These are phyloP conservation scores for Pythium aphanidermatum DNA, from an alignment of 352 stramenopile species.

Conservation along the genomic window DNA sequence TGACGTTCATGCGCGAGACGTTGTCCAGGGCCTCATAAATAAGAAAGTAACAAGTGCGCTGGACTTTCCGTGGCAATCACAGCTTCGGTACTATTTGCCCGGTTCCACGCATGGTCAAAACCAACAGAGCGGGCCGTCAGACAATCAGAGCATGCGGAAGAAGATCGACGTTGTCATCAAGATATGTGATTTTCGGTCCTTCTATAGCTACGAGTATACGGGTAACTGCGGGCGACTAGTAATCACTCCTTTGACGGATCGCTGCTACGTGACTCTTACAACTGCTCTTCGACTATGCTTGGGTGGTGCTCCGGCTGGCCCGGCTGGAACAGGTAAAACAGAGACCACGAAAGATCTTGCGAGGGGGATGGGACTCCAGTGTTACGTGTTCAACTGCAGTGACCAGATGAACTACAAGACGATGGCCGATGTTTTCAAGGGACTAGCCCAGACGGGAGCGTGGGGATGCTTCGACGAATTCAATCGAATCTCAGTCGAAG, in stretches of 20 bases:
- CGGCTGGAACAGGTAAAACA: slow-evolving; percentile 82
- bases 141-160: slow-evolving; percentile 6
- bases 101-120: too few relatives aligned
- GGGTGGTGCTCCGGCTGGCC: slow-evolving; percentile 67
- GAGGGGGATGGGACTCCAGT: slow-evolving; percentile 66
- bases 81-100: slow-evolving; percentile 91
- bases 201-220: slow-evolving; percentile 96
- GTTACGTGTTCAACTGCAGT: slow-evolving; percentile 87
- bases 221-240: slow-evolving; percentile 90
- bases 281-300: slow-evolving; percentile 74
- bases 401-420: slow-evolving; percentile 95
- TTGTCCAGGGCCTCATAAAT: slow-evolving; percentile 89
- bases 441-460: slow-evolving; percentile 91
- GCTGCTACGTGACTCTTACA: slow-evolving; percentile 83
- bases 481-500: slow-evolving; percentile 95
- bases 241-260: slow-evolving; percentile 79
- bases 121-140: too few relatives aligned
- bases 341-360: slow-evolving; percentile 84
- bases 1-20: slow-evolving; percentile 94
- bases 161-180: slow-evolving; percentile 81
- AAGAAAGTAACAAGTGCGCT: slow-evolving; percentile 90
- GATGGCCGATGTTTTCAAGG: slow-evolving; percentile 95
- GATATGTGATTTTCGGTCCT: slow-evolving; percentile 88
- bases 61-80: slow-evolving; percentile 94
- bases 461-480: slow-evolving; percentile 98